Percentiles rank a stretch among this genome's conserved stretches.
phyloP scores from a whole-genome alignment of 2,329 filamentous ascomycete species.

The Botryotinia globosa region DNA sequence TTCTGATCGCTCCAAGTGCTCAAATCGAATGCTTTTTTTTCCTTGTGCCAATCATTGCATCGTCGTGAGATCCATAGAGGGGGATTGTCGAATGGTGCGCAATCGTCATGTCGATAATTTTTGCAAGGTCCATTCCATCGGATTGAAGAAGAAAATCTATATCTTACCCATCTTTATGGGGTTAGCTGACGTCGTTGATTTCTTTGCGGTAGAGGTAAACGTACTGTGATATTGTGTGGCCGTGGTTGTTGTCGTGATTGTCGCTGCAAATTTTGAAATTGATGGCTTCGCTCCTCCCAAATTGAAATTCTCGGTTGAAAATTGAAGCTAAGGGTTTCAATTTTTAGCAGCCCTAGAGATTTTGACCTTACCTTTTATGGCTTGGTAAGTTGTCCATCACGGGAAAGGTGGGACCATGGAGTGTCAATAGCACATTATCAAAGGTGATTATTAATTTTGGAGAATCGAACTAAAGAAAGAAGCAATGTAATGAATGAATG shows the following conservation, averaged over 20 bases:
- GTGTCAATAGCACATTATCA: constrained; percentile 1
- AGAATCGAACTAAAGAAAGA: not conserved
- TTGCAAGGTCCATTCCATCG: constrained; percentile 2
- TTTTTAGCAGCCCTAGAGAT: constrained; percentile 20
- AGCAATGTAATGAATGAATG: not conserved
- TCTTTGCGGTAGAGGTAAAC: constrained; percentile 30
- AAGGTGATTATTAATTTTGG: not conserved
- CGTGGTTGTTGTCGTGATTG: constrained; percentile 47
- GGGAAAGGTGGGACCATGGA: constrained; percentile 1
- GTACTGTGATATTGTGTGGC: constrained; percentile 48
- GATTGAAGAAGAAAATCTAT: constrained; percentile 28
- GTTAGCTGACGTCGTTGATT: constrained; percentile 36
- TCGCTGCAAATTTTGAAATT: constrained; percentile 28
- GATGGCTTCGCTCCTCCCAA: constrained; percentile 16
- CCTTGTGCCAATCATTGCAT: not conserved
- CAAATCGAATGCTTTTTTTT: not conserved
- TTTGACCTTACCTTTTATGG: constrained; percentile 12
- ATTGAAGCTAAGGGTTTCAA: constrained; percentile 21
- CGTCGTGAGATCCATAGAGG: not conserved
- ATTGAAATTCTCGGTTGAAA: constrained; percentile 21
- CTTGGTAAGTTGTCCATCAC: not conserved
- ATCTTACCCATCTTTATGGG: constrained; percentile 60
- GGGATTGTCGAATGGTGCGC: not conserved
- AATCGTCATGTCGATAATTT: constrained; percentile 3
- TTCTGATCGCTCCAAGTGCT: not conserved